Conservation (phyloP, 2,329 filamentous ascomycete genomes). For the Pseudopithomyces maydicus region DNA sequence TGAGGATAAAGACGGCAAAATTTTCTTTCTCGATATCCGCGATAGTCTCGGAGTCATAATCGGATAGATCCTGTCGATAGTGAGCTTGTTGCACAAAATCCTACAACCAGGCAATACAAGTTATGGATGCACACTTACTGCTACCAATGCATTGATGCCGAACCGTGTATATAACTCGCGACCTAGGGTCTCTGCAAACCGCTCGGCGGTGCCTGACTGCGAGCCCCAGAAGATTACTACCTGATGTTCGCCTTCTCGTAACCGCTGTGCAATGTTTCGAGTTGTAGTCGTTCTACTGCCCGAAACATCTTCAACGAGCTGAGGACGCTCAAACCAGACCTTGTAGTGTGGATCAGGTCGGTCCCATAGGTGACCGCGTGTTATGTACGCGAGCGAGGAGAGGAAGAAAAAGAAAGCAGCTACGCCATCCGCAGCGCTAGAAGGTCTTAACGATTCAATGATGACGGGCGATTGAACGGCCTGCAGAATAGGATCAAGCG, state of each 20-base stretch:
- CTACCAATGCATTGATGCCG: constrained; percentile 47
- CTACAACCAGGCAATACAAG: neutral
- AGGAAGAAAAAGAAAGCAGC: constrained; percentile 45
- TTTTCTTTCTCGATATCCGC: constrained; percentile 29
- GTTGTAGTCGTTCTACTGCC: constrained; percentile 33
- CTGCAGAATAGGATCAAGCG: constrained; percentile 18
- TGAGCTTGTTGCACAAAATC: neutral
- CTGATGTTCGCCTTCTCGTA: constrained; percentile 44
- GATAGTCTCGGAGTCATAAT: constrained; percentile 53
- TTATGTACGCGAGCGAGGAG: constrained; percentile 47
- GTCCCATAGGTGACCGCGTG: constrained; percentile 52
- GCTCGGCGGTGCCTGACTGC: constrained; percentile 54
- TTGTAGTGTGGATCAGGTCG: constrained; percentile 56
- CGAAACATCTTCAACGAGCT: constrained; percentile 43
- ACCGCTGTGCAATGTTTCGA: constrained; percentile 53
- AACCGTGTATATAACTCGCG: constrained; percentile 49
- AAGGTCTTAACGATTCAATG: constrained; percentile 30
- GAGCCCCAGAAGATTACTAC: constrained; percentile 56
- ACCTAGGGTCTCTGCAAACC: constrained; percentile 48
- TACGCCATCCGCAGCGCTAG: constrained; percentile 44
- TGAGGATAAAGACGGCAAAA: constrained; percentile 43
- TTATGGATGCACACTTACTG: constrained; percentile 14
- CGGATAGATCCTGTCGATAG: constrained; percentile 47
- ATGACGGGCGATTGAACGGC: constrained; percentile 13
- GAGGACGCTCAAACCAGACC: constrained; percentile 57